Evolutionary conservation across 345 rosid species (phyloP).

Genomic region (Sisymbrium irio): DNA sequence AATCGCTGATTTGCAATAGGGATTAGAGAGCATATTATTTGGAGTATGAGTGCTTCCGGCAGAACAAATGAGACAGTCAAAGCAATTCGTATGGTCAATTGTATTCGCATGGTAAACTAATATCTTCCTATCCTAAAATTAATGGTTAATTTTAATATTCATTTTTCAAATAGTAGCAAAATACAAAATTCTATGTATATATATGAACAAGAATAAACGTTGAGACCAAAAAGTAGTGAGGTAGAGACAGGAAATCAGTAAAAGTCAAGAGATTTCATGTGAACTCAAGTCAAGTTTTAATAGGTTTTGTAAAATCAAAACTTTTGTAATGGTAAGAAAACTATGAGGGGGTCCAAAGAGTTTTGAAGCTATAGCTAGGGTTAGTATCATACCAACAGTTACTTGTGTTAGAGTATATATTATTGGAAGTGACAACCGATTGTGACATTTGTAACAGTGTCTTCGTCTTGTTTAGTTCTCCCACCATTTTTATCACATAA

Average conservation of each 20-base stretch:
- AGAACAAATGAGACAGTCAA: background rate
- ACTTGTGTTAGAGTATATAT: conserved; percentile 27
- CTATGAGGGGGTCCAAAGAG: conserved; percentile 30
- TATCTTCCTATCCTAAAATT: background rate
- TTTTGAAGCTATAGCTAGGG: conserved; percentile 37
- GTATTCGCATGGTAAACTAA: background rate
- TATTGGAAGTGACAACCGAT: conserved; percentile 55
- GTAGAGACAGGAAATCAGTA: conserved; percentile 25
- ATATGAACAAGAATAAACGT: conserved; percentile 1
- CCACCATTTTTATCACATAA: conserved; percentile 6
- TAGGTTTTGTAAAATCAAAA: conserved; percentile 29
- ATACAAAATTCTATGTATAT: background rate
- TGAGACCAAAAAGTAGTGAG: conserved; percentile 15
- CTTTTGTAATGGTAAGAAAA: conserved; percentile 15
- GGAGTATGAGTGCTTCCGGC: background rate
- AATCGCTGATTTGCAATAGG: background rate
- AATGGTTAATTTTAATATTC: background rate
- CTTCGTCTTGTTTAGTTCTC: conserved; percentile 14
- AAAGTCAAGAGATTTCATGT: conserved; percentile 26
- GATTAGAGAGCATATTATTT: background rate
- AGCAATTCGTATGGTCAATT: background rate
- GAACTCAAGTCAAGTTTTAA: conserved; percentile 28
- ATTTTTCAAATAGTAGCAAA: background rate
- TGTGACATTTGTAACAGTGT: conserved; percentile 40
- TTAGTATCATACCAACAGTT: conserved; percentile 38